phyloP scores from a whole-genome alignment of 2,329 filamentous ascomycete species.

The Aspergillus hortae region DNA sequence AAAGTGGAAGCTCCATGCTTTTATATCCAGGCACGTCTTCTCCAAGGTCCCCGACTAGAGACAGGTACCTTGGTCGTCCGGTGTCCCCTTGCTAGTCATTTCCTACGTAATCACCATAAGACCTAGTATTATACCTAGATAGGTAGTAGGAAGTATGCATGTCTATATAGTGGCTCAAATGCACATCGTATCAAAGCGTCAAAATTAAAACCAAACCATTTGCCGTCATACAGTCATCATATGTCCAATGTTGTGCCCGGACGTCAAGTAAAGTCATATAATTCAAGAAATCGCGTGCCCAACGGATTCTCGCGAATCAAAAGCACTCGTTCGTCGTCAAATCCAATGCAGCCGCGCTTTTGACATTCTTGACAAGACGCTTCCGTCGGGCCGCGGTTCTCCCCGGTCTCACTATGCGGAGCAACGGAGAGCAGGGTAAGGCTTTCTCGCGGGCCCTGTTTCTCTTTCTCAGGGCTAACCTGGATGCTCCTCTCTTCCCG shows the following conservation, averaged over 20 bases:
- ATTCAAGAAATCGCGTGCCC: constrained; percentile 69
- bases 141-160: too few relatives aligned
- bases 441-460: constrained; percentile 1
- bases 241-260: neutral
- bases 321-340: constrained; percentile 90
- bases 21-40: neutral
- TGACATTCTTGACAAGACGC: constrained; percentile 39
- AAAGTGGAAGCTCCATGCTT: too few relatives aligned
- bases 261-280: constrained; percentile 77
- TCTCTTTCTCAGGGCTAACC: constrained; percentile 43
- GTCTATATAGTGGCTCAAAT: too few relatives aligned
- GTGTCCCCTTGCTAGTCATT: neutral
- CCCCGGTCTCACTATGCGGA: constrained; percentile 14
- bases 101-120: neutral
- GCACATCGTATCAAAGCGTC: too few relatives aligned
- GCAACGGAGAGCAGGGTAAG: constrained; percentile 4
- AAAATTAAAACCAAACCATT: neutral
- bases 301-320: constrained; percentile 68
- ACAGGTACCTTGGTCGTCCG: neutral
- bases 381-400: constrained; percentile 20
- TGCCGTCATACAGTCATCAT: neutral
- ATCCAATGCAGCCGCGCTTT: constrained; percentile 68
- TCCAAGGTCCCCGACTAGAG: neutral
- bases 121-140: too few relatives aligned
- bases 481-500: constrained; percentile 52